phyloP scores from a whole-genome alignment of 495 filamentous ascomycete genomes.

The Daldinia childiae region DNA sequence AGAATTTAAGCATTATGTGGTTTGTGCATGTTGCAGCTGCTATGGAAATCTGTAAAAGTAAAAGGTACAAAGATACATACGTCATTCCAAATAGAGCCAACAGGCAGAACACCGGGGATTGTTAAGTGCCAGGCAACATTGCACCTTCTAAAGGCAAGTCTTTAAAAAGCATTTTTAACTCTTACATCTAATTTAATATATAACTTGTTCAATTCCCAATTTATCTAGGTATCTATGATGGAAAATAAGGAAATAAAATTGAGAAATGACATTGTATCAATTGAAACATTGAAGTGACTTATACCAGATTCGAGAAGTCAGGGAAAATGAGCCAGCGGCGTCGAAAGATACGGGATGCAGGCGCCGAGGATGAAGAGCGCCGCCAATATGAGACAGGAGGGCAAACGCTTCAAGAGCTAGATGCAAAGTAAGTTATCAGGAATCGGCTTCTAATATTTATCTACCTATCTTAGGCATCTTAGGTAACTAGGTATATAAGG shows the following conservation, averaged over 20 bases:
- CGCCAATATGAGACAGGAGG: constrained; percentile 57
- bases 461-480: too few relatives aligned
- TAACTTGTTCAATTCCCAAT: background rate
- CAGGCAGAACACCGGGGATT: constrained; percentile 19
- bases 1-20: background rate
- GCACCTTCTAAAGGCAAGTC: background rate
- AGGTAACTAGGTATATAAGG: background rate
- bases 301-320: background rate
- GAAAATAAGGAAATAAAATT: background rate
- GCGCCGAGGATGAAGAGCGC: constrained; percentile 62
- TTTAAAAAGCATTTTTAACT: background rate
- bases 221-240: too few relatives aligned
- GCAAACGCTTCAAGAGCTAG: constrained; percentile 63
- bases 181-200: background rate
- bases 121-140: background rate
- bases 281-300: background rate
- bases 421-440: constrained; percentile 65
- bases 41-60: too few relatives aligned
- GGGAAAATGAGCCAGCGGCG: constrained; percentile 41
- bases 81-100: constrained; percentile 2
- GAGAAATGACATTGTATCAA: background rate
- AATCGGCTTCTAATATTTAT: background rate
- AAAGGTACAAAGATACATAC: constrained; percentile 8
- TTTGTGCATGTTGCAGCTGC: too few relatives aligned
- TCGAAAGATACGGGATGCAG: constrained; percentile 56